These are phyloP conservation scores for Russula vinacea DNA, from an alignment of 768 basidiomycete genomes.

Conservation along the genomic window DNA sequence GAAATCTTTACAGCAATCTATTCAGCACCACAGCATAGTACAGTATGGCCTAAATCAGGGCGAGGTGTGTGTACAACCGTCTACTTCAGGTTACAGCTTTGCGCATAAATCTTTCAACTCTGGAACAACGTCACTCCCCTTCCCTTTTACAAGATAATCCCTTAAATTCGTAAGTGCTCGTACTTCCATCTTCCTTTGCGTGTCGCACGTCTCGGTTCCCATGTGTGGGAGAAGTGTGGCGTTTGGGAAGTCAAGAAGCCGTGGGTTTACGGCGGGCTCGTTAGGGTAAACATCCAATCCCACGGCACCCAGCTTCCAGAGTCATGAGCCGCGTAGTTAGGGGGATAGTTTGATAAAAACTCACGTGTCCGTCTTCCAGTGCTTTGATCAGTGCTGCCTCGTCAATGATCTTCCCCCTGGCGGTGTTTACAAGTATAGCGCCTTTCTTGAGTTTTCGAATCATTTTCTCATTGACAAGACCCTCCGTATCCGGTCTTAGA, in stretches of 20 bases:
- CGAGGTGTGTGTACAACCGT: background rate
- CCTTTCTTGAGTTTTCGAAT: slow-evolving; percentile 77
- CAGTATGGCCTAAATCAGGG: background rate
- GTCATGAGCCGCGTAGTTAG: background rate
- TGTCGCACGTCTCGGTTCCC: slow-evolving; percentile 84
- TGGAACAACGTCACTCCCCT: slow-evolving; percentile 62
- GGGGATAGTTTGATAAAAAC: slow-evolving; percentile 34
- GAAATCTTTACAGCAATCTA: no score
- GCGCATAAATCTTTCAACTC: slow-evolving; percentile 42
- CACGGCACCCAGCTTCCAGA: slow-evolving; percentile 62
- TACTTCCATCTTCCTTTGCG: slow-evolving; percentile 79
- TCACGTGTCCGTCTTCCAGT: slow-evolving; percentile 81
- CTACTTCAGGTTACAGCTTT: slow-evolving; percentile 18
- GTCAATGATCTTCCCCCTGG: slow-evolving; percentile 87
- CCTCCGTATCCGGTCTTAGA: slow-evolving; percentile 66
- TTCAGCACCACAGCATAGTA: no score
- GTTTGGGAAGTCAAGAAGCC: slow-evolving; percentile 75
- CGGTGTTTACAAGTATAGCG: slow-evolving; percentile 79
- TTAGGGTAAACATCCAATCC: slow-evolving; percentile 86
- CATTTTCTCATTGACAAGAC: slow-evolving; percentile 69
- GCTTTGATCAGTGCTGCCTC: slow-evolving; percentile 84
- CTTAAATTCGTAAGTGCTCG: slow-evolving; percentile 75
- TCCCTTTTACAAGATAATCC: slow-evolving; percentile 63
- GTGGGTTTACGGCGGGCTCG: slow-evolving; percentile 77
- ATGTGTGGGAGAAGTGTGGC: slow-evolving; percentile 88